phyloP scores from a whole-genome alignment of 768 basidiomycete genomes.

The Lactarius trivialis region DNA sequence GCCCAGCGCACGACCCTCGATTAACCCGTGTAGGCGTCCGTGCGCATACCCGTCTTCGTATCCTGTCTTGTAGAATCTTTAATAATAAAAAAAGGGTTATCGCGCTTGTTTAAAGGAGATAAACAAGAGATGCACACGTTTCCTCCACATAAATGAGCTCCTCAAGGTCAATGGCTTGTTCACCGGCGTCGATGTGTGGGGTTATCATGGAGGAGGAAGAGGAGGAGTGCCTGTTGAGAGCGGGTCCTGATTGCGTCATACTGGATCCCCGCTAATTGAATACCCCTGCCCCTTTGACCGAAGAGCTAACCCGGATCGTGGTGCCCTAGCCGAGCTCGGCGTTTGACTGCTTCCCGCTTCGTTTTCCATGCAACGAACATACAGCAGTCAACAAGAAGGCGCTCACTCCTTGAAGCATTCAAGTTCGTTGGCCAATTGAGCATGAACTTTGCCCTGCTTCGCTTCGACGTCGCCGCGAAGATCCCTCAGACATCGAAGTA shows the following conservation, averaged over 20 bases:
- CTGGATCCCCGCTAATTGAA: neutral
- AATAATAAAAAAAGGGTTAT: neutral
- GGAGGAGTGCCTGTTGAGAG: neutral
- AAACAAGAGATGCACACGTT: constrained; percentile 23
- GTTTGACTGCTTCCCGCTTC: neutral
- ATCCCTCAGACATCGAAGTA: constrained; percentile 6
- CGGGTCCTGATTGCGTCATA: constrained; percentile 2
- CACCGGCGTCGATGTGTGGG: neutral
- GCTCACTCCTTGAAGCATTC: neutral
- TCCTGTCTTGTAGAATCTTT: constrained; percentile 80
- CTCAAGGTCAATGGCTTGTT: constrained; percentile 27
- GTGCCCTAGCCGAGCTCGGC: neutral
- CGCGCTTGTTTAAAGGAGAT: neutral
- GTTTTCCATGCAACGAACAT: neutral
- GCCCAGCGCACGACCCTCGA: constrained; percentile 86
- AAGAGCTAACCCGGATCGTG: neutral
- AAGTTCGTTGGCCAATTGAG: neutral
- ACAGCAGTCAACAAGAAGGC: neutral
- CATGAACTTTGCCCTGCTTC: constrained; percentile 3
- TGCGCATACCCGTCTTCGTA: constrained; percentile 75
- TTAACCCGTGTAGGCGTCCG: constrained; percentile 82
- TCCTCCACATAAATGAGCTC: constrained; percentile 30
- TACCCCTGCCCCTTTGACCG: neutral
- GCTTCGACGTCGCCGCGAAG: constrained; percentile 16
- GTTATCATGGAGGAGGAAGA: neutral